phyloP scores from a whole-genome alignment of 805 yeast genomes.

The Candida multigemmis region DNA sequence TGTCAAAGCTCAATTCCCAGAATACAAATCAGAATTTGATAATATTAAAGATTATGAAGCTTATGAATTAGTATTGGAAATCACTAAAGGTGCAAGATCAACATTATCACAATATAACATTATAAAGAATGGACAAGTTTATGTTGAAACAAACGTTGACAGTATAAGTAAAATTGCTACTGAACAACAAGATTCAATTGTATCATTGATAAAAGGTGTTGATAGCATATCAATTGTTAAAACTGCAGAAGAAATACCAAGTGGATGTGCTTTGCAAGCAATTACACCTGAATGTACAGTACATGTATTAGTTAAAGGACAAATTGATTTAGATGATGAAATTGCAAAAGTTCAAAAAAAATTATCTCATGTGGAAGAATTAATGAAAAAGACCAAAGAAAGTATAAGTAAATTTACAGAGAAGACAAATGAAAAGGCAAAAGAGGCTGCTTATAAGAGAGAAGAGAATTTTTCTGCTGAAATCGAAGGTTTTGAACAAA shows the following conservation, averaged over 20 bases:
- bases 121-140: constrained; percentile 79
- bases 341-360: constrained; percentile 75
- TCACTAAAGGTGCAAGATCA: constrained; percentile 88
- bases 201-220: constrained; percentile 86
- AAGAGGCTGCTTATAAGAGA: constrained; percentile 62
- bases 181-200: constrained; percentile 78
- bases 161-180: constrained; percentile 43
- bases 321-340: constrained; percentile 87
- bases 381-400: constrained; percentile 58
- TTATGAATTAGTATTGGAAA: constrained; percentile 76
- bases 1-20: constrained; percentile 75
- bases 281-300: constrained; percentile 77
- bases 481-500: constrained; percentile 80
- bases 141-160: constrained; percentile 57
- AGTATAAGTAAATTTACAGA: constrained; percentile 73
- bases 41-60: constrained; percentile 60
- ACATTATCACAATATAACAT: constrained; percentile 85
- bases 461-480: constrained; percentile 73
- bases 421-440: constrained; percentile 78
- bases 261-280: constrained; percentile 82
- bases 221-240: constrained; percentile 61
- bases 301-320: constrained; percentile 89
- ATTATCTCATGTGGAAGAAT: constrained; percentile 54
- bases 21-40: constrained; percentile 47
- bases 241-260: constrained; percentile 52